These are phyloP conservation scores for Thuja plicata DNA, from an alignment of 83 land plant genomes.

Conservation along the genomic window DNA sequence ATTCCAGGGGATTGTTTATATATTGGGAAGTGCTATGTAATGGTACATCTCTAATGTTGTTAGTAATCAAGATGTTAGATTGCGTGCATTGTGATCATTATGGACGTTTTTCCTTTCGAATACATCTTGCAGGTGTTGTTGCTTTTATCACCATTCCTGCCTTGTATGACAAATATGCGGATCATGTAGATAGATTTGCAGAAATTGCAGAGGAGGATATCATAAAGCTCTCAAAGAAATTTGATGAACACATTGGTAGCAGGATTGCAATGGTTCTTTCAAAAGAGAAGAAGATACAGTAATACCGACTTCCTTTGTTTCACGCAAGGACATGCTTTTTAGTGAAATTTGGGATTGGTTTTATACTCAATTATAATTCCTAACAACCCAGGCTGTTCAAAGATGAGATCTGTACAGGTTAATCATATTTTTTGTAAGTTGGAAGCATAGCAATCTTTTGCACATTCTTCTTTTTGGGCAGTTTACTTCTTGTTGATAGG, in stretches of 20 bases:
- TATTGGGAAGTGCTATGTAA: neutral
- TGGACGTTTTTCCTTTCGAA: neutral
- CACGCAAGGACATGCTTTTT: neutral
- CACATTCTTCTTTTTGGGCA: neutral
- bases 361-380: neutral
- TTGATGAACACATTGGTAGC: constrained; percentile 58
- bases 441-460: neutral
- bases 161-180: constrained; percentile 59
- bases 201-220: constrained; percentile 40
- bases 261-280: constrained; percentile 36
- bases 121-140: constrained; percentile 41
- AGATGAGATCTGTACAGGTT: neutral
- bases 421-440: neutral
- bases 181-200: constrained; percentile 45
- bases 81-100: neutral
- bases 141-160: constrained; percentile 61
- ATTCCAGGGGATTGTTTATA: neutral
- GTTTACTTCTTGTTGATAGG: neutral
- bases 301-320: neutral
- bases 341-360: neutral
- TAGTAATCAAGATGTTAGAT: neutral
- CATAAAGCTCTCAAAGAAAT: constrained; percentile 46
- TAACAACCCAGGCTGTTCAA: neutral
- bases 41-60: neutral
- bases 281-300: constrained; percentile 23